Evolutionary conservation across 106 monocot genomes (phyloP).

Genomic region (Allium fistulosum): DNA sequence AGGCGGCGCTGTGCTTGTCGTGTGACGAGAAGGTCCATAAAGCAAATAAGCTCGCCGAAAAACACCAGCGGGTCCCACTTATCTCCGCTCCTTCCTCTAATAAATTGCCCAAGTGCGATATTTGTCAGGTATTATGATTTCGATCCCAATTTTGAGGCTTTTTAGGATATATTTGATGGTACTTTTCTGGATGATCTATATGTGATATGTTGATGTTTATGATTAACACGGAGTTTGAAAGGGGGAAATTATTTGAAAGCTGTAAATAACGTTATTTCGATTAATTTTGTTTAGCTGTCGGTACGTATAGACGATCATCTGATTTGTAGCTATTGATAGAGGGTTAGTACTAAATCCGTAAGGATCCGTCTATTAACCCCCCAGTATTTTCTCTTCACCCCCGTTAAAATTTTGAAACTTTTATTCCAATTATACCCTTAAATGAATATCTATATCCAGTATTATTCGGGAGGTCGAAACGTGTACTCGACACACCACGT

Average conservation of each 20-base stretch:
- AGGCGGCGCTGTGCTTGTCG: conserved; percentile 70
- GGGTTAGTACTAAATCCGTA: too few relatives aligned
- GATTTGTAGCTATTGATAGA: not conserved
- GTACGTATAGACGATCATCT: not conserved
- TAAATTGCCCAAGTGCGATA: conserved; percentile 68
- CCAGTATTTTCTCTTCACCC: too few relatives aligned
- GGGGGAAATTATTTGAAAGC: not conserved
- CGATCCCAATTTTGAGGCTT: not conserved
- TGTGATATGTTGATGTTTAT: not conserved
- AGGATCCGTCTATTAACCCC: too few relatives aligned
- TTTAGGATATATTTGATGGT: not conserved
- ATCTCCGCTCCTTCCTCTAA: conserved; percentile 23
- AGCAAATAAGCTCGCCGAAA: conserved; percentile 75
- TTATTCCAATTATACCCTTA: too few relatives aligned
- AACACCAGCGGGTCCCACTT: conserved; percentile 68
- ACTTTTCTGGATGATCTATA: not conserved
- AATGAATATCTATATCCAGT: too few relatives aligned
- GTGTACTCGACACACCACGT: too few relatives aligned
- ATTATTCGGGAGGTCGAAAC: too few relatives aligned
- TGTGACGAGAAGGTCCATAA: conserved; percentile 81
- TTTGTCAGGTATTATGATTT: conserved; percentile 52
- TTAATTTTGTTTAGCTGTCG: not conserved
- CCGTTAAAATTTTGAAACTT: too few relatives aligned
- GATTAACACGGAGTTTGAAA: not conserved
- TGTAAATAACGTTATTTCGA: not conserved